phyloP scores from a whole-genome alignment of 176 grass and related monocot genomes.

The Bromus sterilis region DNA sequence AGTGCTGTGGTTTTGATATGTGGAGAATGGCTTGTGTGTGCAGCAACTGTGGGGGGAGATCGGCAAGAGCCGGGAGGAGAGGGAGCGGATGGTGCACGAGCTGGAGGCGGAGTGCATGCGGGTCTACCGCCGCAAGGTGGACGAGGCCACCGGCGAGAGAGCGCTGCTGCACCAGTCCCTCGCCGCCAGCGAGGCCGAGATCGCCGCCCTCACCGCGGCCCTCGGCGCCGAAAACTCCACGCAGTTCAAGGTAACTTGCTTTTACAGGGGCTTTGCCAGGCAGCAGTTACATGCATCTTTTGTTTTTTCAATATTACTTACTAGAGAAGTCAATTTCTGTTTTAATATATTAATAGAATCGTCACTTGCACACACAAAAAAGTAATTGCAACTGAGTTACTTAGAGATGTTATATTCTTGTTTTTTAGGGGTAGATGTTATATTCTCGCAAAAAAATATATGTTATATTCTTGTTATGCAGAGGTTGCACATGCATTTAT shows the following conservation, averaged over 20 bases:
- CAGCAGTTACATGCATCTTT: neutral
- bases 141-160: conserved; percentile 46
- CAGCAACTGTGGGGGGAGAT: conserved; percentile 70
- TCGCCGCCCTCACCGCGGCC: conserved; percentile 42
- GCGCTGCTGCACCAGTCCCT: conserved; percentile 52
- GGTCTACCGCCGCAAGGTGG: conserved; percentile 52
- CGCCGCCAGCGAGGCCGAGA: conserved; percentile 54
- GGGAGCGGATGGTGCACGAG: conserved; percentile 41
- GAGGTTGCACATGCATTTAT: too few species aligned
- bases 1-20: neutral
- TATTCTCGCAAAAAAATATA: too few species aligned
- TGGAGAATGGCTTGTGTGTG: neutral
- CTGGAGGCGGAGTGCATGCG: conserved; percentile 58
- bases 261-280: too few species aligned
- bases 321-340: neutral
- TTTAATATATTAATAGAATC: too few species aligned
- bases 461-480: too few species aligned
- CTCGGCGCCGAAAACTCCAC: conserved; percentile 39
- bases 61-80: conserved; percentile 47
- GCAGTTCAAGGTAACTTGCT: conserved; percentile 32
- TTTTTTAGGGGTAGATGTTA: too few species aligned
- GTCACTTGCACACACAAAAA: too few species aligned
- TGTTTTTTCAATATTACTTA: too few species aligned
- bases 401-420: too few species aligned
- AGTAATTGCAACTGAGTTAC: too few species aligned